These are phyloP conservation scores for Vaccinium myrtillus DNA, from an alignment of 148 eudicot genomes.

Conservation along the genomic window DNA sequence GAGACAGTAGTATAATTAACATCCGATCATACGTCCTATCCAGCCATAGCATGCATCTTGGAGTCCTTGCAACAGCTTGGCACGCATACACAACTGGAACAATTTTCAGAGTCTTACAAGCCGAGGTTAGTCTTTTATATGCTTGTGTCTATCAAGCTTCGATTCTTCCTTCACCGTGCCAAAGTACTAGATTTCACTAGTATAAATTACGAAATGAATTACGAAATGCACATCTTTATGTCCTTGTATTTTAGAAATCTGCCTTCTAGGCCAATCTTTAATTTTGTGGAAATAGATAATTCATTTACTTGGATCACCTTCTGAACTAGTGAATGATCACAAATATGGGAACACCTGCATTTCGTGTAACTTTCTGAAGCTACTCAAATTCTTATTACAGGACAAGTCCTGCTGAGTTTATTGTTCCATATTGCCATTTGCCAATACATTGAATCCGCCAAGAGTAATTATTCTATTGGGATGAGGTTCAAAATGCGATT, in stretches of 20 bases:
- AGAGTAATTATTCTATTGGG: conserved; percentile 76
- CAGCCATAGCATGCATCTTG: conserved; percentile 99
- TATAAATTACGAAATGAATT: neutral
- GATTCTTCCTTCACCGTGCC: too few species aligned
- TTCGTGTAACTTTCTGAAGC: neutral
- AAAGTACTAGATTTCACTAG: neutral
- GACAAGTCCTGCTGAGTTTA: conserved; percentile 95
- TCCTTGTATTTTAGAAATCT: neutral
- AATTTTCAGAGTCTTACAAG: conserved; percentile 88
- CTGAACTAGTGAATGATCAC: neutral
- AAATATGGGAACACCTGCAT: neutral
- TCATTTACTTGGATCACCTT: neutral
- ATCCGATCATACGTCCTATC: conserved; percentile 95
- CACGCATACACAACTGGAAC: conserved; percentile 85
- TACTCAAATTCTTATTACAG: conserved; percentile 34
- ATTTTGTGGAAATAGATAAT: neutral
- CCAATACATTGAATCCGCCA: conserved; percentile 77
- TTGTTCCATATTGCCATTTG: conserved; percentile 86
- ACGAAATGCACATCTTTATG: neutral
- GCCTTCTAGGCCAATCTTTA: neutral
- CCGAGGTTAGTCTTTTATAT: conserved; percentile 57
- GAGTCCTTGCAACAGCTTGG: conserved; percentile 98
- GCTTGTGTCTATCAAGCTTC: neutral
- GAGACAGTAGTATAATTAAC: conserved; percentile 66
- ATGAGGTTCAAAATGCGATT: conserved; percentile 97